phyloP scores from a whole-genome alignment of 352 stramenopile genomes.

The Phytophthora pinifolia region DNA sequence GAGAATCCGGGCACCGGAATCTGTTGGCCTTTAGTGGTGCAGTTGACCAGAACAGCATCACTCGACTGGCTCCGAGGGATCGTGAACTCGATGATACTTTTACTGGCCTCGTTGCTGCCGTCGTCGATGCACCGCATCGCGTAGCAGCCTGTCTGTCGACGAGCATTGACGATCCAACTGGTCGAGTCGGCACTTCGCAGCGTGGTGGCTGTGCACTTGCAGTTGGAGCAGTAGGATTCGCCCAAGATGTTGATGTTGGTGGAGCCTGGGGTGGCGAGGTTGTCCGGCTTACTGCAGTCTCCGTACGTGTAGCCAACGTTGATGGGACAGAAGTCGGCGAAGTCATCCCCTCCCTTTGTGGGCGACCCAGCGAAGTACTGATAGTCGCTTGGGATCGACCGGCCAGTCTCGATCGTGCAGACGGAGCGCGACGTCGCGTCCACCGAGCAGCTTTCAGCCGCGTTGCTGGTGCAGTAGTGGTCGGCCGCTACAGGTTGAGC shows the following conservation, averaged over 20 bases:
- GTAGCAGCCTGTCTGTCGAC: constrained; percentile 78
- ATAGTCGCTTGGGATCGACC: constrained; percentile 46
- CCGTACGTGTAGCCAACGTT: constrained; percentile 68
- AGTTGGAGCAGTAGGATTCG: constrained; percentile 72
- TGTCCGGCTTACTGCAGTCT: constrained; percentile 62
- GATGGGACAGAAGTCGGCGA: constrained; percentile 78
- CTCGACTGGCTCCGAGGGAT: constrained; percentile 35
- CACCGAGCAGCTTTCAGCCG: constrained; percentile 70
- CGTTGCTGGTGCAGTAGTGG: constrained; percentile 67
- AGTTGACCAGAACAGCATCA: constrained; percentile 41
- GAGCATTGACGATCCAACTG: constrained; percentile 53
- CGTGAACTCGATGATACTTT: constrained; percentile 43
- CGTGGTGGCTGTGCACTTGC: constrained; percentile 70
- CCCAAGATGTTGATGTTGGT: constrained; percentile 77
- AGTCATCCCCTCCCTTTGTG: constrained; percentile 56
- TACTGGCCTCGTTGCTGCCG: constrained; percentile 5
- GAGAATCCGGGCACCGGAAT: constrained; percentile 51
- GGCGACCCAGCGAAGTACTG: constrained; percentile 63
- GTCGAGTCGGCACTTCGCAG: constrained; percentile 62
- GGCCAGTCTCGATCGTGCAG: constrained; percentile 49
- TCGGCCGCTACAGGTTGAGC: constrained; percentile 42
- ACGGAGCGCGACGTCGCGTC: constrained; percentile 69
- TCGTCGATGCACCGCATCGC: constrained; percentile 57
- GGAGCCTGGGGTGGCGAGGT: constrained; percentile 44
- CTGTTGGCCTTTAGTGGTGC: constrained; percentile 42